Evolutionary conservation across 2,329 filamentous ascomycete genomes (phyloP).

Genomic region (Onygenales sp.): DNA sequence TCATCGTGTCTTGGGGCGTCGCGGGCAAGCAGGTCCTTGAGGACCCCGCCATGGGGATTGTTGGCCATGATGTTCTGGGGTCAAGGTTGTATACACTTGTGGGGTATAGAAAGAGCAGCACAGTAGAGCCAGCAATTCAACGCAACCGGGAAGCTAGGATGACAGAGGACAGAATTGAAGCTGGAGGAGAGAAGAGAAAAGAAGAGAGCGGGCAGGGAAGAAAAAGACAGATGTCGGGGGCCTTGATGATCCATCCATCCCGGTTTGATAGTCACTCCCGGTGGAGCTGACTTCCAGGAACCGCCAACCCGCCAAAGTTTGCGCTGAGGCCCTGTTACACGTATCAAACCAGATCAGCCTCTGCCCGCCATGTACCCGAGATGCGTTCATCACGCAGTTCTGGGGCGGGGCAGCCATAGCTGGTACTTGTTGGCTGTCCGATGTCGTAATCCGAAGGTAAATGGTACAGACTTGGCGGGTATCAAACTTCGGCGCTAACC

Average conservation of each 20-base stretch:
- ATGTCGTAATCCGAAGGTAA: not conserved
- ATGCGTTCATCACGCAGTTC: not conserved
- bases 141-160: not conserved
- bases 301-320: not conserved
- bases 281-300: not conserved
- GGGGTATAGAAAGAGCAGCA: not conserved
- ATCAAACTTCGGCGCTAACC: not conserved
- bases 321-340: not conserved
- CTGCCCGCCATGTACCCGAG: not conserved
- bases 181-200: not conserved
- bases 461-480: not conserved
- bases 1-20: slow-evolving; percentile 75
- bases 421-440: not conserved
- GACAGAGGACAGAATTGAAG: not conserved
- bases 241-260: not conserved
- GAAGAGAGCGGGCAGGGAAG: not conserved
- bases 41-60: slow-evolving; percentile 74
- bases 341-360: not conserved
- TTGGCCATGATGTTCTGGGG: slow-evolving; percentile 36
- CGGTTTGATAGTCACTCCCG: not conserved
- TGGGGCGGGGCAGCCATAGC: not conserved
- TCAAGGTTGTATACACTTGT: not conserved
- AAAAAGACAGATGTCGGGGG: not conserved
- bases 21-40: slow-evolving; percentile 95
- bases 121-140: not conserved